Evolutionary conservation across 805 yeast species (phyloP).

Genomic region (Hermanozyma aechmeae): DNA sequence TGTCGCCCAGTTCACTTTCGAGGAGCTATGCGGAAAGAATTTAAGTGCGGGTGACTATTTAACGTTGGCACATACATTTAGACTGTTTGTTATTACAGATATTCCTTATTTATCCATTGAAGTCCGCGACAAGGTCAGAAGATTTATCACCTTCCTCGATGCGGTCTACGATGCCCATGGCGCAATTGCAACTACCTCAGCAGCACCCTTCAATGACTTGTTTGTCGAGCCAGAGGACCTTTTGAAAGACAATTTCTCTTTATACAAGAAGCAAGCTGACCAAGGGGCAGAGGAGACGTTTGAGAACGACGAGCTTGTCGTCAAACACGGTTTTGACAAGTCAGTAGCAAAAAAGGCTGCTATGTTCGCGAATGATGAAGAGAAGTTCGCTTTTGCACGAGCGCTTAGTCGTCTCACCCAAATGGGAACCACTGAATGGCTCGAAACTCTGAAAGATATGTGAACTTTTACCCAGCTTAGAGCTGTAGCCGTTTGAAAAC

Average conservation of each 20-base stretch:
- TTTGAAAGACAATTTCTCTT: conserved; percentile 36
- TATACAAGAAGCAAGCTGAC: conserved; percentile 31
- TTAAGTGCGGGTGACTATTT: conserved; percentile 93
- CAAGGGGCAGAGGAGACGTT: conserved; percentile 28
- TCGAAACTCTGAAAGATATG: conserved; percentile 30
- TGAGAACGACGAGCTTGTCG: conserved; percentile 54
- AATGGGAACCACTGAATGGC: conserved; percentile 93
- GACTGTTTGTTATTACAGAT: conserved; percentile 81
- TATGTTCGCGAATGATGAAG: conserved; percentile 88
- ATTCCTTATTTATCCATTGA: conserved; percentile 77
- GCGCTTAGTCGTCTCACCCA: conserved; percentile 86
- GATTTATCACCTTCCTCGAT: conserved; percentile 91
- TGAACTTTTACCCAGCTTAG: neutral
- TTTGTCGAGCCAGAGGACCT: conserved; percentile 75
- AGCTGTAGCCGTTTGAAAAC: conserved; percentile 18
- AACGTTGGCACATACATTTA: conserved; percentile 66
- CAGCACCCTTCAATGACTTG: conserved; percentile 72
- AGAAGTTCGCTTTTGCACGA: conserved; percentile 92
- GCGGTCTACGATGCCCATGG: conserved; percentile 93
- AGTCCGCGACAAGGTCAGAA: conserved; percentile 74
- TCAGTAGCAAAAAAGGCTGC: conserved; percentile 61
- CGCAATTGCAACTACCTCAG: conserved; percentile 80
- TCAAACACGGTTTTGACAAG: conserved; percentile 69
- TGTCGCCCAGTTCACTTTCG: conserved; percentile 86
- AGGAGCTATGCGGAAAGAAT: conserved; percentile 78